Evolutionary conservation across 495 filamentous ascomycete genomes (phyloP), one percentile per base, ranked within the genome.

Genomic region (Talaromyces liani): DNA sequence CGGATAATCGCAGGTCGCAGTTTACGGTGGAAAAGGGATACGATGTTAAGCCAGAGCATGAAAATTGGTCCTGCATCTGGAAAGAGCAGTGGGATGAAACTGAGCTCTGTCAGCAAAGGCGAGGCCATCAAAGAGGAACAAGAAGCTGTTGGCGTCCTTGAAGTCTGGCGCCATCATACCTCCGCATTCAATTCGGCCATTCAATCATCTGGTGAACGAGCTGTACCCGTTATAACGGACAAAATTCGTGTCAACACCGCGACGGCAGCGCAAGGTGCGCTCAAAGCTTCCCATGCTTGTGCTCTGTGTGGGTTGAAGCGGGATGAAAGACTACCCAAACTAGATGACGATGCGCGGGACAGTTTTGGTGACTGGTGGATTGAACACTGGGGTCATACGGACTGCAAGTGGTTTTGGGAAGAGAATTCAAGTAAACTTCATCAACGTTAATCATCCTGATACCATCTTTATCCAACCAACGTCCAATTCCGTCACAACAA

Each of bases 281-380:
- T 88, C 8, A 89, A 85, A 57, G 90, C 90, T 7, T 78, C 86
- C 0, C 87, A 88, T 72, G 81, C 85, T n/a, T 98, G 94, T 75
- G 85, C 90, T 59, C 80, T 98, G 24, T 98, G 94, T 76, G 91
- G 91, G 2, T 75, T 98, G 65, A 92, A 87, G 75, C 78, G 93
- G 67, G 90, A 95, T 53, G 94, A 98, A 77, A 80, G 93, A 39
- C 77, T 97, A 20, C 71, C 78, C 2, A 86, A 83, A 66, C 79
- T 96, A 31, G 93, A 97, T 72, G 78, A 87, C 29, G 79, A 85
- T 61, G 88, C 95, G 20, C 84, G 91, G 65, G 94, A 97, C 76
- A 91, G 87, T 72, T 93, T 96, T 78, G 91, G 91, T 45, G 92
- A 97, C 74, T 97, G 91, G 91, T 98, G 94, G 94, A 81, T 88